Percentiles rank a stretch among this genome's conserved stretches.
Evolutionary conservation across 345 rosid genomes (phyloP).

Genomic region (Conringia planisiliqua): DNA sequence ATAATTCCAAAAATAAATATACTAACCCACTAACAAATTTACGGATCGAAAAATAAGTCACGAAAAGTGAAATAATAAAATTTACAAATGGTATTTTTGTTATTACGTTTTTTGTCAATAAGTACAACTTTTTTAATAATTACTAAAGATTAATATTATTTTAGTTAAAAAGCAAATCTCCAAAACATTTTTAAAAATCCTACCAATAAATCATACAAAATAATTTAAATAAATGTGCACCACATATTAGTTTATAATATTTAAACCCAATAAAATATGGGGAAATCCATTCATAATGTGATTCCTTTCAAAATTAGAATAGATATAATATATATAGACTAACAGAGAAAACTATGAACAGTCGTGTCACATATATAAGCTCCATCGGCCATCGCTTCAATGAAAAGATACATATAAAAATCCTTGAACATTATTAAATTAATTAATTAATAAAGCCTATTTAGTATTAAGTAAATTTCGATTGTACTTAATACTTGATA

Average conservation of each 20-base stretch:
- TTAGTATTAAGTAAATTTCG: not conserved
- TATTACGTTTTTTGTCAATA: too few species aligned
- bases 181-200: too few species aligned
- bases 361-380: slow-evolving; percentile 9
- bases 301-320: too few species aligned
- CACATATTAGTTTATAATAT: not conserved
- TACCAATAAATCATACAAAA: too few species aligned
- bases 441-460: not conserved
- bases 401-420: slow-evolving; percentile 11
- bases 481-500: not conserved
- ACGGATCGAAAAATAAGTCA: too few species aligned
- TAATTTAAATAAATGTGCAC: not conserved
- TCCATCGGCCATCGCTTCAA: not conserved
- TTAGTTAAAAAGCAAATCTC: too few species aligned
- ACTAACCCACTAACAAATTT: too few species aligned
- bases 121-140: too few species aligned
- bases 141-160: too few species aligned
- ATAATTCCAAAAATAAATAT: too few species aligned
- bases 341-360: not conserved
- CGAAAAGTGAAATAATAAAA: too few species aligned
- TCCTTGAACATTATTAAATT: not conserved
- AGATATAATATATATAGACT: not conserved
- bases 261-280: not conserved
- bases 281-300: not conserved
- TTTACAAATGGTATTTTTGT: too few species aligned